Percentiles rank a stretch among this genome's conserved stretches.
phyloP scores from a whole-genome alignment of 2,329 filamentous ascomycete species.

The Fragosphaeria purpurea region DNA sequence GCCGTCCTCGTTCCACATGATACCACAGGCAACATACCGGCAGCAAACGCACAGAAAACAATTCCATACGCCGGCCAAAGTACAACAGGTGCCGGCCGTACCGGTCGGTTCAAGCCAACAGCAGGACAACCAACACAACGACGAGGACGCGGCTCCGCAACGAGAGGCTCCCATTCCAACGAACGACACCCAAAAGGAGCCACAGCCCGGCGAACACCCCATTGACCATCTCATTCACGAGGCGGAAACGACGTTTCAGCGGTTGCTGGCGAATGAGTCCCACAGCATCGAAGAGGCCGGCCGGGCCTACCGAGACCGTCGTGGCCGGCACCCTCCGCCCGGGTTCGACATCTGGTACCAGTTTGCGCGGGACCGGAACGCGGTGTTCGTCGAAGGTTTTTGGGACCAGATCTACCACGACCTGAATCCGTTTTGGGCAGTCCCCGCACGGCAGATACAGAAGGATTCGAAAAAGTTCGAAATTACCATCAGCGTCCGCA shows the following conservation, averaged over 20 bases:
- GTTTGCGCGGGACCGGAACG: conserved; percentile 40
- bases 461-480: conserved; percentile 45
- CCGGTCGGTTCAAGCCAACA: neutral
- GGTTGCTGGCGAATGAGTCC: conserved; percentile 34
- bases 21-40: neutral
- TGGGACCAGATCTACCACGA: conserved; percentile 57
- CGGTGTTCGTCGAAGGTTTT: conserved; percentile 52
- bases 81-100: neutral
- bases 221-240: conserved; percentile 39
- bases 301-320: conserved; percentile 41
- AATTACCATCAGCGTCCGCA: conserved; percentile 51
- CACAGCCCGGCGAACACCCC: conserved; percentile 27
- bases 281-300: conserved; percentile 41
- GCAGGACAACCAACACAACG: neutral
- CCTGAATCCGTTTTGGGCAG: conserved; percentile 49
- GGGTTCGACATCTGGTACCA: conserved; percentile 53
- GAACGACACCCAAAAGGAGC: too few relatives aligned
- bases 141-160: neutral
- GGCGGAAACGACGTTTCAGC: conserved; percentile 33
- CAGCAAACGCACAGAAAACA: conserved; percentile 1
- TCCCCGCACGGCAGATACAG: conserved; percentile 31
- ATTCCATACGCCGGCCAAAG: neutral
- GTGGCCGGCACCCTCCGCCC: conserved; percentile 52
- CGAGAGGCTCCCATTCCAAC: too few relatives aligned
- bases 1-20: neutral